A percentile compares a stretch with the other conserved stretches of the same genome.
Evolutionary conservation across 1,284 basidiomycete genomes (phyloP).

Genomic region (Ustanciosporium gigantosporum): DNA sequence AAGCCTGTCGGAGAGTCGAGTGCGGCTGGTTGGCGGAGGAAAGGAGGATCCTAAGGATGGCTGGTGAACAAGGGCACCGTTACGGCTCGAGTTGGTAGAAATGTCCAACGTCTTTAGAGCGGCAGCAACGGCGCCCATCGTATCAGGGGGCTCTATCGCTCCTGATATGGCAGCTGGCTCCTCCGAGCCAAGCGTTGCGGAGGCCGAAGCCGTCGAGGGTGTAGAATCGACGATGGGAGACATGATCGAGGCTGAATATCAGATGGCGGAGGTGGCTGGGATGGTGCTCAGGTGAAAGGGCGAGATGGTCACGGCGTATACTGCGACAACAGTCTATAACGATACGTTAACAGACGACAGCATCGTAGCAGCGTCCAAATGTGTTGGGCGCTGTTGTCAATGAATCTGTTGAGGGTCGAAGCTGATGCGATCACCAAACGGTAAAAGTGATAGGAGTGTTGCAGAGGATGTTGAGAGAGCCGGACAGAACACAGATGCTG

Average conservation of each 20-base stretch:
- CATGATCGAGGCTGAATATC: no score
- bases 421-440: no score
- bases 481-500: no score
- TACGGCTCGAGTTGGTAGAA: slow-evolving; percentile 10
- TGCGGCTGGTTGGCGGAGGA: slow-evolving; percentile 6
- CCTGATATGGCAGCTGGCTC: slow-evolving; percentile 7
- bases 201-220: no score
- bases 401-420: background rate
- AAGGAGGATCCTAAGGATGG: slow-evolving; percentile 12
- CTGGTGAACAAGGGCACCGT: slow-evolving; percentile 1
- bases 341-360: background rate
- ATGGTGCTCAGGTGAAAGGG: background rate
- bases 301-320: no score
- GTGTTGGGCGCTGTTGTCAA: background rate
- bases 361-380: slow-evolving; percentile 3
- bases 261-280: background rate
- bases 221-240: no score
- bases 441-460: no score
- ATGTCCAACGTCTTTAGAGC: slow-evolving; percentile 2
- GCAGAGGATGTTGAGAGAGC: no score
- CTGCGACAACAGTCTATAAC: background rate
- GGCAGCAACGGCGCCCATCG: slow-evolving; percentile 22
- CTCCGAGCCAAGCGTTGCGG: slow-evolving; percentile 2
- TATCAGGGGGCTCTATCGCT: slow-evolving; percentile 35
- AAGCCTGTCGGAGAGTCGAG: slow-evolving; percentile 8